These are phyloP conservation scores for Vitis rupestris DNA, from an alignment of 164 flowering plant genomes.

Conservation along the genomic window DNA sequence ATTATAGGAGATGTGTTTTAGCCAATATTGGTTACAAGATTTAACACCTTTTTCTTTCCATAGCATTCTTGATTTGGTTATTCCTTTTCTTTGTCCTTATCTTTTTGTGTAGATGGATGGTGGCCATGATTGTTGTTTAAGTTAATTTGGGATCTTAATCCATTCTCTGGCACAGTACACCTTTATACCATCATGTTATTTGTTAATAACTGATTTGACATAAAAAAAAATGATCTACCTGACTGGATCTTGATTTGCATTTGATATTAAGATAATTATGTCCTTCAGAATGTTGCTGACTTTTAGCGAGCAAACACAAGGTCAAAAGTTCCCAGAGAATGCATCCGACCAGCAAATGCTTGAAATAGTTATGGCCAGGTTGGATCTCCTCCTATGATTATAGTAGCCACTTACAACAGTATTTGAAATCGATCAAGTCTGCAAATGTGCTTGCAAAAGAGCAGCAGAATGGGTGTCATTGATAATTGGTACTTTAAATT, in stretches of 20 bases:
- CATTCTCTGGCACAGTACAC: too few species aligned
- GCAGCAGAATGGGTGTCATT: too few species aligned
- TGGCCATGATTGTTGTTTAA: too few species aligned
- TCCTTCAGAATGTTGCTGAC: constrained; percentile 76
- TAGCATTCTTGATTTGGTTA: too few species aligned
- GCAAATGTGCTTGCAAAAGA: too few species aligned
- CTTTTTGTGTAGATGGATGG: too few species aligned
- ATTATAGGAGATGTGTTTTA: too few species aligned
- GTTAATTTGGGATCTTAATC: too few species aligned
- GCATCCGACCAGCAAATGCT: constrained; percentile 89
- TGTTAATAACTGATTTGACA: background rate
- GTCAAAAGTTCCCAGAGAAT: constrained; percentile 67
- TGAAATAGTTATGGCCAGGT: constrained; percentile 93
- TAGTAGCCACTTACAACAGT: background rate
- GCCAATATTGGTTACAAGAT: too few species aligned
- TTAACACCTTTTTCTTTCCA: too few species aligned
- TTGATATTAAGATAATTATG: background rate
- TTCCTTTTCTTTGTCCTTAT: too few species aligned
- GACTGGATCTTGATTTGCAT: background rate
- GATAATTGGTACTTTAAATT: too few species aligned
- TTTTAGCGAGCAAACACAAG: constrained; percentile 76
- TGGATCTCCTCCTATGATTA: constrained; percentile 8
- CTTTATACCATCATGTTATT: background rate
- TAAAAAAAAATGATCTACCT: background rate
- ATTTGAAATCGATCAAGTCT: background rate